Percentiles rank a stretch among this genome's conserved stretches.
Conservation (phyloP, 345 rosid genomes). For the Psidium friedrichsthalianum region DNA sequence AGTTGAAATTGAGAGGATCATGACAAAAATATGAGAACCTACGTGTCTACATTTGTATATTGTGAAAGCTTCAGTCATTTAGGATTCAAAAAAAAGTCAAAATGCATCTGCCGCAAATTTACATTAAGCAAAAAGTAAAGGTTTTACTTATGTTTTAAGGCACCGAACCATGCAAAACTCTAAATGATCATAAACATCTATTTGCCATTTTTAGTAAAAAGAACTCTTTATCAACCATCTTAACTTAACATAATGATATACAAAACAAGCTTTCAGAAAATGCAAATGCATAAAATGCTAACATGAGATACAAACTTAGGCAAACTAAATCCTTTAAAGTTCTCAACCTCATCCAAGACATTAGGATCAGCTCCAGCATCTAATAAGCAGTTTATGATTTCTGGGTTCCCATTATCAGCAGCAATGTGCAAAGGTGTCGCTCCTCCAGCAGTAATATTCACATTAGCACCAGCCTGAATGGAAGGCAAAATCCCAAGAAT, state of each 20-base stretch:
- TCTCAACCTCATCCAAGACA: constrained; percentile 51
- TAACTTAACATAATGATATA: neutral
- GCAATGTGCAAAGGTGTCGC: constrained; percentile 92
- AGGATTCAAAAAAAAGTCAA: neutral
- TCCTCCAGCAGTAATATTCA: constrained; percentile 71
- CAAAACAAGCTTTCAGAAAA: neutral
- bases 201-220: neutral
- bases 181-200: neutral
- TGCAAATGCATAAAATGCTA: neutral
- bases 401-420: constrained; percentile 61
- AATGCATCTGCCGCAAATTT: neutral
- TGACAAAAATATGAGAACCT: neutral
- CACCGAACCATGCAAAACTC: neutral
- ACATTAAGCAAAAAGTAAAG: neutral
- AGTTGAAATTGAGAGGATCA: neutral
- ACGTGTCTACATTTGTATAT: neutral
- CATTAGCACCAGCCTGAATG: constrained; percentile 78
- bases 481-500: neutral
- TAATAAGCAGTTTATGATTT: constrained; percentile 56
- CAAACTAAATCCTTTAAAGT: neutral
- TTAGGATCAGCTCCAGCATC: constrained; percentile 87
- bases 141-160: neutral
- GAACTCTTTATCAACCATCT: neutral
- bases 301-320: neutral
- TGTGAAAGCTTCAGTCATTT: neutral